phyloP scores from a whole-genome alignment of 257 asterid genomes.

The Perilla frutescens region DNA sequence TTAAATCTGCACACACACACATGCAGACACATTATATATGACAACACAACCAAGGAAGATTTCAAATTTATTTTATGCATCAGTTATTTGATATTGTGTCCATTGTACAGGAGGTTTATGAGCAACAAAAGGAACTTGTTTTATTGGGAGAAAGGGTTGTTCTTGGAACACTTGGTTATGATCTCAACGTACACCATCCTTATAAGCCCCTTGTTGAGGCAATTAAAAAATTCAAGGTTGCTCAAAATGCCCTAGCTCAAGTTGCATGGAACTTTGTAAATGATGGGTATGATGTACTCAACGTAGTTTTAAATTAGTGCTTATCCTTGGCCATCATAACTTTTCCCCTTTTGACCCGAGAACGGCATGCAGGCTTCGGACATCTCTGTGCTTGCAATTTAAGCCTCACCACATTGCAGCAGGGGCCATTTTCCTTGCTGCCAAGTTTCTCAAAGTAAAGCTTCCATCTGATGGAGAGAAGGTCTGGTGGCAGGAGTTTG shows the following conservation, averaged over 20 bases:
- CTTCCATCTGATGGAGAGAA: constrained; percentile 95
- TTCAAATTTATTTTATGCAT: background rate
- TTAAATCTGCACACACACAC: background rate
- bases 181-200: constrained; percentile 84
- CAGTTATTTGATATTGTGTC: constrained; percentile 31
- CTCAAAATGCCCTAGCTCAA: constrained; percentile 91
- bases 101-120: constrained; percentile 82
- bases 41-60: background rate
- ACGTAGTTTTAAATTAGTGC: constrained; percentile 35
- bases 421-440: constrained; percentile 99
- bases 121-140: constrained; percentile 85
- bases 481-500: constrained; percentile 99
- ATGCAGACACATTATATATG: no score
- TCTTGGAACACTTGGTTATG: constrained; percentile 91
- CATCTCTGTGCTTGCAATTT: constrained; percentile 97
- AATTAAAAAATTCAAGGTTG: constrained; percentile 86
- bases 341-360: constrained; percentile 69
- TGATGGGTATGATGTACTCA: constrained; percentile 79
- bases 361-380: constrained; percentile 91
- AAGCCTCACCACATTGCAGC: constrained; percentile 99
- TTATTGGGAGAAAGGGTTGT: constrained; percentile 87
- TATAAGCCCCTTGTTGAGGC: constrained; percentile 98
- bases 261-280: constrained; percentile 99
- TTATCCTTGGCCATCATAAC: constrained; percentile 52
- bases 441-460: constrained; percentile 98